These are phyloP conservation scores for Colletotrichum liriopes DNA, from an alignment of 2,329 filamentous ascomycete species.

Conservation along the genomic window DNA sequence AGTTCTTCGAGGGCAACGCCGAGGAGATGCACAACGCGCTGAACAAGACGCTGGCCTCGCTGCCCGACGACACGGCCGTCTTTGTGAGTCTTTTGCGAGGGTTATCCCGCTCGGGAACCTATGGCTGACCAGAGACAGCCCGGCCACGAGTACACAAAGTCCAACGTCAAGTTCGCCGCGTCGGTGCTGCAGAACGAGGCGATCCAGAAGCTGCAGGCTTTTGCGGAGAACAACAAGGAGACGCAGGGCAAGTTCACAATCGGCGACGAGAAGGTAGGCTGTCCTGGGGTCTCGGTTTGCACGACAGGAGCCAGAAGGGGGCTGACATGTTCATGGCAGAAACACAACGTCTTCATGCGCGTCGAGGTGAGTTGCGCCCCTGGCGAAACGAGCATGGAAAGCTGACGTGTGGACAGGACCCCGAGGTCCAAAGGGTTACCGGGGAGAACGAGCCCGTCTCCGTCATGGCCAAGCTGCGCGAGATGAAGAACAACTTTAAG, in stretches of 20 bases:
- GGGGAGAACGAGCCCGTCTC: conserved; percentile 85
- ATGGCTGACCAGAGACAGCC: conserved; percentile 68
- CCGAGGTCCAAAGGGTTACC: conserved; percentile 86
- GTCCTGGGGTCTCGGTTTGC: not conserved
- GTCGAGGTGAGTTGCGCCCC: conserved; percentile 72
- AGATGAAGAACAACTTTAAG: conserved; percentile 89
- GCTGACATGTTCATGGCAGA: conserved; percentile 60
- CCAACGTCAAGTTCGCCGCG: conserved; percentile 90
- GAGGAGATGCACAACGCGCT: conserved; percentile 94
- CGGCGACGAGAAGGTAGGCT: conserved; percentile 89
- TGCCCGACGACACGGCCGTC: conserved; percentile 93
- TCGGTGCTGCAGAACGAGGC: conserved; percentile 82
- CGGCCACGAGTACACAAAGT: conserved; percentile 98
- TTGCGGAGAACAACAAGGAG: conserved; percentile 84
- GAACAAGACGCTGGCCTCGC: conserved; percentile 84
- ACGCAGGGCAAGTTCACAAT: conserved; percentile 98
- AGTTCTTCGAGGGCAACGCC: conserved; percentile 94
- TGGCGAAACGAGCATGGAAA: no score
- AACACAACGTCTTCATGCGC: conserved; percentile 98
- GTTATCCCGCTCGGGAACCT: not conserved
- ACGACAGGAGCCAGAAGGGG: no score
- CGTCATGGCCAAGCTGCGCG: conserved; percentile 88
- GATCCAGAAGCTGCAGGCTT: conserved; percentile 83
- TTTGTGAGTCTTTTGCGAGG: conserved; percentile 73
- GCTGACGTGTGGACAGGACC: conserved; percentile 70